These are phyloP conservation scores for Gonapodya sp. DNA, from an alignment of 192 early-diverging fungal genomes.

Conservation along the genomic window DNA sequence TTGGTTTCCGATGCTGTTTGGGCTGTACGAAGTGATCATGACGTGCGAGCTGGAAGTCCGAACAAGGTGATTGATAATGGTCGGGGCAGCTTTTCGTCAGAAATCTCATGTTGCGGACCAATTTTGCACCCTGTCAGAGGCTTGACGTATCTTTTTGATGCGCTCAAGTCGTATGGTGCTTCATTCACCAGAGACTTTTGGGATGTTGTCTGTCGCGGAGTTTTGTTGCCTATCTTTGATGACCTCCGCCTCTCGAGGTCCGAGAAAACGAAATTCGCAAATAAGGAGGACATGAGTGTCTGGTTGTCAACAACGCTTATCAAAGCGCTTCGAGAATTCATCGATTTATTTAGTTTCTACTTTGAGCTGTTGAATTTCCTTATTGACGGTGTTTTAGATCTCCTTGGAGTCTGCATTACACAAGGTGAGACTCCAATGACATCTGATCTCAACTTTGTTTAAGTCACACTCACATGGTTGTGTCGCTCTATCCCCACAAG, in stretches of 20 bases:
- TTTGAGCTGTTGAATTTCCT: conserved; percentile 62
- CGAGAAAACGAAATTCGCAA: conserved; percentile 51
- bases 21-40: conserved; percentile 83
- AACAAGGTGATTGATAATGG: conserved; percentile 35
- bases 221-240: conserved; percentile 85
- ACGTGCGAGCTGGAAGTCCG: conserved; percentile 81
- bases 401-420: conserved; percentile 75
- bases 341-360: conserved; percentile 74
- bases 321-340: conserved; percentile 77
- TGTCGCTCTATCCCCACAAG: conserved; percentile 20
- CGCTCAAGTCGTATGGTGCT: conserved; percentile 64
- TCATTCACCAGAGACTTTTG: conserved; percentile 70
- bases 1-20: conserved; percentile 84
- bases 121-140: conserved; percentile 49
- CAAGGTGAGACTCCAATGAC: conserved; percentile 48
- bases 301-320: conserved; percentile 94
- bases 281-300: conserved; percentile 75
- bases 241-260: conserved; percentile 54
- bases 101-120: not conserved
- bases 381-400: conserved; percentile 67
- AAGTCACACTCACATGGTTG: no score
- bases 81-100: not conserved
- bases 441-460: not conserved
- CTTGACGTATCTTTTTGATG: conserved; percentile 73
- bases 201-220: conserved; percentile 68